Percentiles rank a stretch among this genome's conserved stretches.
Conservation (phyloP, 2,329 filamentous ascomycete genomes). For the Elsinoe fawcettii region DNA sequence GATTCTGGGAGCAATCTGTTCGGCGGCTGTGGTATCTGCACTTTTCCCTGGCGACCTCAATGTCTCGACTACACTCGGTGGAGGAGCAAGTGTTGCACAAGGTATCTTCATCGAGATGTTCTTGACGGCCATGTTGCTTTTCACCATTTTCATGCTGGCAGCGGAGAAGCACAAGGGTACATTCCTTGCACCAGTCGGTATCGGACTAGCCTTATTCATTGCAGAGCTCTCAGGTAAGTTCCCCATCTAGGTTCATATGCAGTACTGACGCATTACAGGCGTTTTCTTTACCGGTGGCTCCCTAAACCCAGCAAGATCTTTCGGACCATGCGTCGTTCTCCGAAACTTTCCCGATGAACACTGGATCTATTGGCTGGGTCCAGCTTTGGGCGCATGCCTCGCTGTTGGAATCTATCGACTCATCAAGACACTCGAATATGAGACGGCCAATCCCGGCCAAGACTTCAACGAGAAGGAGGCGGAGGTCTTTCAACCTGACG, state of each 20-base stretch:
- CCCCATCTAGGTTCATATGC: background rate
- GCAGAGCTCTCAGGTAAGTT: constrained; percentile 36
- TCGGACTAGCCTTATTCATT: constrained; percentile 40
- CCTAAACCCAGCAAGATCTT: constrained; percentile 43
- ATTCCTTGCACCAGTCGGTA: constrained; percentile 34
- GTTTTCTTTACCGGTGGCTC: constrained; percentile 42
- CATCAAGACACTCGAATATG: constrained; percentile 44
- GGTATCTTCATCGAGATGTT: constrained; percentile 47
- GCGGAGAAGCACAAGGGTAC: constrained; percentile 38
- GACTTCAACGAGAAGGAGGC: constrained; percentile 40
- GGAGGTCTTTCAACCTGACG: constrained; percentile 30
- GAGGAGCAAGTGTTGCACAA: constrained; percentile 35
- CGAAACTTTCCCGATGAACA: constrained; percentile 38
- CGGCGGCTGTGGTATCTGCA: constrained; percentile 38
- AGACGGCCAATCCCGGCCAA: constrained; percentile 43
- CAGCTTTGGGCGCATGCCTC: constrained; percentile 38
- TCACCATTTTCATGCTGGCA: constrained; percentile 41
- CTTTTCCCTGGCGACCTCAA: constrained; percentile 40
- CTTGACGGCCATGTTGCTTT: constrained; percentile 42
- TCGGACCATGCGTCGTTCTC: constrained; percentile 41
- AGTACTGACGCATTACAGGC: constrained; percentile 22
- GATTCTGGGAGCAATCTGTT: constrained; percentile 38
- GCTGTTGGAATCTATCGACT: constrained; percentile 44
- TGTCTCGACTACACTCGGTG: constrained; percentile 39
- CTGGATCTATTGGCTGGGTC: constrained; percentile 48